Evolutionary conservation across 202 grass and related monocot species (phyloP).

Genomic region (Schoenoplectus tabernaemontani): DNA sequence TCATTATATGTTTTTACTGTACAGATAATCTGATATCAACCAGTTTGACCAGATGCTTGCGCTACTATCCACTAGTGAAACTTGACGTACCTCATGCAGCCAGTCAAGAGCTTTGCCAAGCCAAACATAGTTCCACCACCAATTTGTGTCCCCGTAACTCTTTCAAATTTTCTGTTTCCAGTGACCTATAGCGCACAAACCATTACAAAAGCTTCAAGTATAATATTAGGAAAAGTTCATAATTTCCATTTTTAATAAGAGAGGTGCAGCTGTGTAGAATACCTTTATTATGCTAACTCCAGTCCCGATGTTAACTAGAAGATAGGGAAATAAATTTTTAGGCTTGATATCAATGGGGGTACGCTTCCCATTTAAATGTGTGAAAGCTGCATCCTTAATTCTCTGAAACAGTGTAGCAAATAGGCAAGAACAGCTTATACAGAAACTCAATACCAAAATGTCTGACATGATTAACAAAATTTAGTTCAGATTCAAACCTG

Average conservation of each 20-base stretch:
- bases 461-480: neutral
- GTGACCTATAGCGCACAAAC: slow-evolving; percentile 62
- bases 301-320: slow-evolving; percentile 94
- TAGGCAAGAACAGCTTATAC: slow-evolving; percentile 16
- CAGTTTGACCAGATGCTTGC: neutral
- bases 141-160: slow-evolving; percentile 91
- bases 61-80: slow-evolving; percentile 1
- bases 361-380: slow-evolving; percentile 77
- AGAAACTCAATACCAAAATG: neutral
- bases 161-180: slow-evolving; percentile 79
- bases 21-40: neutral
- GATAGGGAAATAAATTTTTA: slow-evolving; percentile 83
- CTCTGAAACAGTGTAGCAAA: slow-evolving; percentile 43
- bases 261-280: slow-evolving; percentile 35
- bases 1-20: neutral
- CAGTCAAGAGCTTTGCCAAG: slow-evolving; percentile 95
- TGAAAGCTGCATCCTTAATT: slow-evolving; percentile 78
- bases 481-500: slow-evolving; percentile 44
- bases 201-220: slow-evolving; percentile 8
- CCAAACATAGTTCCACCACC: slow-evolving; percentile 95
- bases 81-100: slow-evolving; percentile 56
- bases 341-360: slow-evolving; percentile 44
- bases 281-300: slow-evolving; percentile 96
- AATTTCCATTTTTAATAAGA: slow-evolving; percentile 18
- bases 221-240: neutral